Base-by-base conservation (phyloP, 2,329 filamentous ascomycete genomes). In the Metarhizium humberi region DNA sequence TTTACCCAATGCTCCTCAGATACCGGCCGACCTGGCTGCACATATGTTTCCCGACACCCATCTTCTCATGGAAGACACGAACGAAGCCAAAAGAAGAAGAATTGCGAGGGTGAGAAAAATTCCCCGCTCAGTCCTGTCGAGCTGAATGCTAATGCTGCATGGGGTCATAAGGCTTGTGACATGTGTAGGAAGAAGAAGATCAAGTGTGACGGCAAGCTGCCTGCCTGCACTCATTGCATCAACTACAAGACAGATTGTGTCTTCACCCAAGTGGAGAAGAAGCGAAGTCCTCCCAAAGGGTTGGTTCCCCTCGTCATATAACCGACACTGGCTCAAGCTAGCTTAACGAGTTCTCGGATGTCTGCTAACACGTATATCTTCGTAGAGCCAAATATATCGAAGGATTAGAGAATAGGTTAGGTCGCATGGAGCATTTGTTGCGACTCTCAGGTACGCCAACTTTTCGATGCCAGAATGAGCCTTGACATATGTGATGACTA, bases 191-290 rank as follows among this genome's bases (percentile, higher is more conserved):
- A 95, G 75, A 92, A 90, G 73, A 96, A 92, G 79, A 94, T 97
- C 73, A 97, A 97, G 75, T 97, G 92, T 72, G 94, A 97, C 68
- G 92, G 94, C 62, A 96, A 95, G 74, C 84, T 95, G 73, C 92
- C 94, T 42, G 85, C 91, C 58, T 99, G 94, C 73, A 92, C 90
- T 7, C 94, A 97, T 73, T 99, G 92, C 71, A 87, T 88, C 70
- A 97, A 96, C 71, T 96, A 96, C 78, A 96, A 96, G 78, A 96
- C 92, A 5, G 91, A 96, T 64, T 99, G 92, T 71, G 83, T 96
- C 63, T 97, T 97, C 68, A 97, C 94, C 0, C 91, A 96, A 69
- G 92, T 97, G 42, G 94, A 99, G 76, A 99, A 99, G 84, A 99
- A 99, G 79, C 83, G 94, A 57, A 94, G 88, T 70, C 92, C 94